A percentile compares a stretch with the other conserved stretches of the same genome.
These are phyloP conservation scores for Malassezia globosa DNA, from an alignment of 1,284 basidiomycete species.

Conservation along the genomic window DNA sequence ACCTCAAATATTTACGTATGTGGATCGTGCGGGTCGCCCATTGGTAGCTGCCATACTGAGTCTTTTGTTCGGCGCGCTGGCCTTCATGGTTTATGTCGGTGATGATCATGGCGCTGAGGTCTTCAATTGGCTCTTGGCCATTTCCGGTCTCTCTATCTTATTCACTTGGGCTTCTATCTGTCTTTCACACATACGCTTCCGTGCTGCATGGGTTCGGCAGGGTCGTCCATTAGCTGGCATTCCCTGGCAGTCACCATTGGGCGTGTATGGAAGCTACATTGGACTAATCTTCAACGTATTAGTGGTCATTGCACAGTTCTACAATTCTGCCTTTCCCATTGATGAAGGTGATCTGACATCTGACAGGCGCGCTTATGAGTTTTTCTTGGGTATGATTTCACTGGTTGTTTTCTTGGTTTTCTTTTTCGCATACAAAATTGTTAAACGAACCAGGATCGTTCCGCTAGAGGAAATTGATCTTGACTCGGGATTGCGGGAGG, in stretches of 20 bases:
- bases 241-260: conserved; percentile 50
- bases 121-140: conserved; percentile 50
- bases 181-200: conserved; percentile 45
- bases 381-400: conserved; percentile 51
- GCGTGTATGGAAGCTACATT: conserved; percentile 49
- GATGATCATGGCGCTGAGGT: conserved; percentile 28
- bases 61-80: conserved; percentile 35
- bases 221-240: conserved; percentile 51
- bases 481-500: conserved; percentile 50
- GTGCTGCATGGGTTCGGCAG: conserved; percentile 49
- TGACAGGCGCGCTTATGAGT: conserved; percentile 45
- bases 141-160: conserved; percentile 52
- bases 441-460: conserved; percentile 44
- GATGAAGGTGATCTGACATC: conserved; percentile 26
- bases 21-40: conserved; percentile 53
- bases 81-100: conserved; percentile 32
- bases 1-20: conserved; percentile 48
- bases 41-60: conserved; percentile 47
- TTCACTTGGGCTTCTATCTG: conserved; percentile 49
- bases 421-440: conserved; percentile 28
- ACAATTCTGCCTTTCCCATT: conserved; percentile 34
- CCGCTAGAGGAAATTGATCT: conserved; percentile 50
- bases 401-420: conserved; percentile 30
- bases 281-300: conserved; percentile 46
- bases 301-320: conserved; percentile 27